These are phyloP conservation scores for Kokia cookei DNA, from an alignment of 441 rosid genomes.

Conservation along the genomic window DNA sequence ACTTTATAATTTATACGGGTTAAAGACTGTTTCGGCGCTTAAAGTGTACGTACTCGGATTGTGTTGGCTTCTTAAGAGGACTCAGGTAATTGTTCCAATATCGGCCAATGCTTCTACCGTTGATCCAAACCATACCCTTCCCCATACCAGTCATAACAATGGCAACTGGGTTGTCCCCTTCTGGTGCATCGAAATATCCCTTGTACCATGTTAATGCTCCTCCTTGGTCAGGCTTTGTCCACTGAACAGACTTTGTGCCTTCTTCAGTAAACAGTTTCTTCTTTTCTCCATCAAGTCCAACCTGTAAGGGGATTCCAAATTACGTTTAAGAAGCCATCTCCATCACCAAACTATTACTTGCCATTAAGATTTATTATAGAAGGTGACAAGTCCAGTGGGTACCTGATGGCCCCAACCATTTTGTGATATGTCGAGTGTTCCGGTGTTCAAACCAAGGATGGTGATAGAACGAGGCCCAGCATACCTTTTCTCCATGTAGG, in stretches of 20 bases:
- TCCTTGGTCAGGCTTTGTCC: constrained; percentile 25
- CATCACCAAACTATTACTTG: not conserved
- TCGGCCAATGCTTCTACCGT: constrained; percentile 80
- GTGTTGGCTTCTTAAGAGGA: constrained; percentile 62
- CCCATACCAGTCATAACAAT: constrained; percentile 57
- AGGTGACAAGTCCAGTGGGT: not conserved
- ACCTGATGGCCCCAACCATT: constrained; percentile 68
- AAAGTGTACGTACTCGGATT: constrained; percentile 48
- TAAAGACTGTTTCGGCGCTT: not conserved
- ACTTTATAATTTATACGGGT: not conserved
- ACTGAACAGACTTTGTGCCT: constrained; percentile 34
- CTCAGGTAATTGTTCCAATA: constrained; percentile 83
- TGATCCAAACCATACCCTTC: constrained; percentile 87
- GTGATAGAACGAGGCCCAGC: constrained; percentile 60
- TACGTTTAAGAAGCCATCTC: not conserved
- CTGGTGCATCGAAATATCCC: constrained; percentile 67
- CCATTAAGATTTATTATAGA: not conserved
- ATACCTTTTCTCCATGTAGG: constrained; percentile 63
- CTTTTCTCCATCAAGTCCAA: constrained; percentile 49
- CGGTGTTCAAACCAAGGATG: constrained; percentile 64
- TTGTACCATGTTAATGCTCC: constrained; percentile 53
- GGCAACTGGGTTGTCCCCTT: constrained; percentile 54
- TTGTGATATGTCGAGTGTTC: constrained; percentile 51
- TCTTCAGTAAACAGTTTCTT: constrained; percentile 21
- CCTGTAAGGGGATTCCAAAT: constrained; percentile 16